These are phyloP conservation scores for Asterochloris erici DNA, from an alignment of 139 green algal genomes.

Conservation along the genomic window DNA sequence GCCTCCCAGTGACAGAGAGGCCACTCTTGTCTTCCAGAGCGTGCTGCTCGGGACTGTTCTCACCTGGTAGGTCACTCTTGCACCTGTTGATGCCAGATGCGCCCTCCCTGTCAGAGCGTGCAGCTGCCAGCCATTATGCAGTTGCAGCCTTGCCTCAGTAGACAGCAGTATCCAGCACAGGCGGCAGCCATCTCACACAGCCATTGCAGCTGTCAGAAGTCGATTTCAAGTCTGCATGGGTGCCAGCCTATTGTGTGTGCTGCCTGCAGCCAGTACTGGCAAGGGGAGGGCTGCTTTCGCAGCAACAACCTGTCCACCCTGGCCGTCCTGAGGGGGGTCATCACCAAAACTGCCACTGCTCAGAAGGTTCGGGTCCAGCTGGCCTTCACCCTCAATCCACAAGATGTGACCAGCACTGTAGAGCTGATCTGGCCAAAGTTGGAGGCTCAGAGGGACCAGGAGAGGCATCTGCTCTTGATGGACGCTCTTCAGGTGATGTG, in stretches of 20 bases:
- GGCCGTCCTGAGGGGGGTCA: constrained; percentile 54
- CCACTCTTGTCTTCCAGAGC: constrained; percentile 40
- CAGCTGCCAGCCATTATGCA: not conserved
- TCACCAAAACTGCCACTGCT: constrained; percentile 56
- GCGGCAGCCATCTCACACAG: not conserved
- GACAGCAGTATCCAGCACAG: not conserved
- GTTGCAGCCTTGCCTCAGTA: not conserved
- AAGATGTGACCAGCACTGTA: constrained; percentile 25
- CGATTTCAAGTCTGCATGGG: not conserved
- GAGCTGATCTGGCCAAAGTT: constrained; percentile 39
- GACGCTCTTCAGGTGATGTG: constrained; percentile 56
- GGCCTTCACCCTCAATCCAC: constrained; percentile 29
- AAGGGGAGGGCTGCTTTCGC: constrained; percentile 48
- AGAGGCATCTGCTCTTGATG: constrained; percentile 41
- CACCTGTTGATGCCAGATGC: not conserved
- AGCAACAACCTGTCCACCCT: constrained; percentile 61
- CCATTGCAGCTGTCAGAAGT: not conserved
- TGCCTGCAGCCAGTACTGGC: constrained; percentile 40
- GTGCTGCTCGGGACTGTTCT: constrained; percentile 40
- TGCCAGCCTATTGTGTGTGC: constrained; percentile 4
- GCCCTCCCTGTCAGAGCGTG: not conserved
- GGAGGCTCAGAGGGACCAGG: constrained; percentile 37
- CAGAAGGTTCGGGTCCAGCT: constrained; percentile 47
- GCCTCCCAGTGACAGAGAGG: constrained; percentile 17
- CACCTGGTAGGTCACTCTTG: not conserved